A percentile compares a stretch with the other conserved stretches of the same genome.
phyloP scores from a whole-genome alignment of 108 stramenopile species.

The Nitzschia palea region DNA sequence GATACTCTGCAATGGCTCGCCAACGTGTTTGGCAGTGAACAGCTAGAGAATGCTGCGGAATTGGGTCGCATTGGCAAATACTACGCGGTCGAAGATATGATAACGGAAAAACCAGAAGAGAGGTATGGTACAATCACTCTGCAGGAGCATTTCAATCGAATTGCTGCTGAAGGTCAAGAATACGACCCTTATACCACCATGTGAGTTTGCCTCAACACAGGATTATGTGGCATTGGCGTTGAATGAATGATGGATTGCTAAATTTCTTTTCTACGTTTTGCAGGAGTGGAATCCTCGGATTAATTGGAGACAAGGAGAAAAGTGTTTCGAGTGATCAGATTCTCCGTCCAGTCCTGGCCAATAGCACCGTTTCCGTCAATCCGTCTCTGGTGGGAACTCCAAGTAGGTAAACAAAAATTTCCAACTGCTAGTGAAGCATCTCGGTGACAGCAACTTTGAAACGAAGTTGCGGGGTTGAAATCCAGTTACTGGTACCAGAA shows the following conservation, averaged over 20 bases:
- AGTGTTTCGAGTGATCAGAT: conserved; percentile 81
- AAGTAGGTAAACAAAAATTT: no score
- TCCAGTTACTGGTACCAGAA: no score
- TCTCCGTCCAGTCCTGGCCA: no score
- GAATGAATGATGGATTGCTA: no score
- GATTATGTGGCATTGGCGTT: not conserved
- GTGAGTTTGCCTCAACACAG: conserved; percentile 34
- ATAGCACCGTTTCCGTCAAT: no score
- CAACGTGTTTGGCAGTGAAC: conserved; percentile 62
- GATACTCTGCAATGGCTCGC: conserved; percentile 81
- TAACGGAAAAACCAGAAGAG: conserved; percentile 85
- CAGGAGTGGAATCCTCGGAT: not conserved
- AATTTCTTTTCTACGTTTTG: not conserved
- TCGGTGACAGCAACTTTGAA: no score
- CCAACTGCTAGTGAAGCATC: no score
- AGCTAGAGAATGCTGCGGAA: conserved; percentile 91
- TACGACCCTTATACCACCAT: conserved; percentile 97
- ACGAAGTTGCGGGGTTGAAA: no score
- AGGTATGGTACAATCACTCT: conserved; percentile 94
- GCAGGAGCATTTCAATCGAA: conserved; percentile 92
- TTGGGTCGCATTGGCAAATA: conserved; percentile 93
- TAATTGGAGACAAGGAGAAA: conserved; percentile 40
- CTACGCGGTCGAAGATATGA: conserved; percentile 98
- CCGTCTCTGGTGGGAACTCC: no score
- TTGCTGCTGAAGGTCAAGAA: conserved; percentile 94